Conservation (phyloP, 129 eudicot species). For the Artemisia argyi region DNA sequence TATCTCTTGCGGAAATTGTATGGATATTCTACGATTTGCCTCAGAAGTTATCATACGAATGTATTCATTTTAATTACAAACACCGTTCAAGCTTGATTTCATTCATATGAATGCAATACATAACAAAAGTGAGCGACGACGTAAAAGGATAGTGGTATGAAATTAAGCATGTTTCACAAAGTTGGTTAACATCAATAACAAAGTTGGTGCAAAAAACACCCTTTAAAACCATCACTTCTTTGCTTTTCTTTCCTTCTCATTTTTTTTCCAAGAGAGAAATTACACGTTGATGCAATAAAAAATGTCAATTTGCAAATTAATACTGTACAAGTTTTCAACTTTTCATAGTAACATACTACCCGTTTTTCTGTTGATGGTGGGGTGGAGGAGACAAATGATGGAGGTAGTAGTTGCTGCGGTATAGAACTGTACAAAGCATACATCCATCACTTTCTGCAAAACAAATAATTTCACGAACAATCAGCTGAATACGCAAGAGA, state of each 20-base stretch:
- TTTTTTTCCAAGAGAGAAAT: neutral
- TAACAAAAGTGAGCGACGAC: too few relatives aligned
- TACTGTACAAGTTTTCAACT: conserved; percentile 30
- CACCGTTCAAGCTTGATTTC: too few relatives aligned
- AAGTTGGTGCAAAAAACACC: conserved; percentile 33
- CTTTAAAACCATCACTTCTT: conserved; percentile 23
- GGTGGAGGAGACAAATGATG: neutral
- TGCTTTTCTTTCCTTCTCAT: conserved; percentile 3
- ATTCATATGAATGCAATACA: too few relatives aligned
- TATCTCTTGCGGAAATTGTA: too few relatives aligned
- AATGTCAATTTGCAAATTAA: conserved; percentile 19
- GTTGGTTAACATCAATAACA: neutral
- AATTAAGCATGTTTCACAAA: too few relatives aligned
- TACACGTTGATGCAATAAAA: conserved; percentile 1
- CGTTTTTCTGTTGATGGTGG: neutral
- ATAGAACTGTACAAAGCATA: conserved; percentile 28
- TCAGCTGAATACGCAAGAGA: too few relatives aligned
- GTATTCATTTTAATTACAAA: too few relatives aligned
- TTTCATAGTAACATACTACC: neutral
- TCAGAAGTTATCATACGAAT: too few relatives aligned
- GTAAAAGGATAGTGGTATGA: too few relatives aligned
- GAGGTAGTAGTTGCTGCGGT: conserved; percentile 3
- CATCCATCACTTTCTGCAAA: conserved; percentile 26
- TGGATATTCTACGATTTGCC: too few relatives aligned
- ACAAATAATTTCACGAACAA: neutral